Evolutionary conservation across 2,329 filamentous ascomycete genomes (phyloP), one percentile per base, ranked within the genome.

Genomic region (Saccharata proteae): DNA sequence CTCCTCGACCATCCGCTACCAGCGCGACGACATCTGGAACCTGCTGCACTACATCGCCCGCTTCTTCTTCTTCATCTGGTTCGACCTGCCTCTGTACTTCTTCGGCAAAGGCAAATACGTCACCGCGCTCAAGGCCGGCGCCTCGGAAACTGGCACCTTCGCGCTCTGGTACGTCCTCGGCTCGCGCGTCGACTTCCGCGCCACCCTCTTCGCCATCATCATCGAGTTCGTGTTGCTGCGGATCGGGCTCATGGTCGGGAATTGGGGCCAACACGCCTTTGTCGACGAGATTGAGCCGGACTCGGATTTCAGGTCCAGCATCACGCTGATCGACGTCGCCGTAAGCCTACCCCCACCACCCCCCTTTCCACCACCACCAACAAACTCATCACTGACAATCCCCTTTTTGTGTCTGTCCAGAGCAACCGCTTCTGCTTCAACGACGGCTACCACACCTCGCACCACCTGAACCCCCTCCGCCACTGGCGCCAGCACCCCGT

Each of bases 401-500:
- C n/a, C n/a, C n/a, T n/a, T n/a, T n/a, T n/a, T n/a, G n/a, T n/a
- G n/a, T n/a, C n/a, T 9, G 6, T 18, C 11, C 43, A 84, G 79
- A 81, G 75, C 55, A 86, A 86, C 52, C 77, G 81, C 20, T 77
- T 77, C 54, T 86, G 78, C 58, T 85, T 77, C 66, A 85, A 86
- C 44, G 80, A 85, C 44, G 80, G 80, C 40, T 85, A 84, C 52
- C 80, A 85, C 55, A 85, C 79, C 5, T 82, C 78, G 12, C 81
- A 85, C 48, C 80, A 85, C 45, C 69, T 85, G 30, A 83, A 85
- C 55, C 80, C 79, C 0, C 66, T 71, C 16, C 72, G 81, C 2
- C 82, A 86, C 58, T 88, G 81, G 81, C 74, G 81, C 35, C 78
- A 86, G 13, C 81, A 86, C 43, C 81, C 81, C 0, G 62, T 74